Evolutionary conservation across 345 rosid species (phyloP).

Genomic region (Nasturtium officinale): DNA sequence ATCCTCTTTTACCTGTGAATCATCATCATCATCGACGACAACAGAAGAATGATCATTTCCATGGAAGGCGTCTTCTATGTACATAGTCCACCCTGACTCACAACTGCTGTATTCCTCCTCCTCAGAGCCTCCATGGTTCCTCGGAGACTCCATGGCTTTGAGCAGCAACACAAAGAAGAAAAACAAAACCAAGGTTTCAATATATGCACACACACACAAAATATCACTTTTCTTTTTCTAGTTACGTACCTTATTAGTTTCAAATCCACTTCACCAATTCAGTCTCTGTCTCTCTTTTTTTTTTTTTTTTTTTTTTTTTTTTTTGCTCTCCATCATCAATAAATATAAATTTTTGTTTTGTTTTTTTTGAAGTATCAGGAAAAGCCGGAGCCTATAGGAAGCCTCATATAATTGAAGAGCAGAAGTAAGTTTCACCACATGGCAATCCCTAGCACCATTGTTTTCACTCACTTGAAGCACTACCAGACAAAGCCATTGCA

Average conservation of each 20-base stretch:
- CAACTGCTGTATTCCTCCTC: slow-evolving; percentile 50
- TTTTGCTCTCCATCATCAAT: slow-evolving; percentile 44
- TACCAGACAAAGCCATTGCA: slow-evolving; percentile 57
- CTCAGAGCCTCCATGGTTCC: slow-evolving; percentile 40
- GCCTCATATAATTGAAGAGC: slow-evolving; percentile 51
- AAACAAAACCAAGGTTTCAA: slow-evolving; percentile 13
- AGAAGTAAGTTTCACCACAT: slow-evolving; percentile 49
- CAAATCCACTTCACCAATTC: slow-evolving; percentile 33
- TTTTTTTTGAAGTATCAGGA: slow-evolving; percentile 29
- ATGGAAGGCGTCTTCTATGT: slow-evolving; percentile 53
- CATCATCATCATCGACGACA: slow-evolving; percentile 32
- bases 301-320: slow-evolving; percentile 9
- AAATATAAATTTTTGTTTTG: slow-evolving; percentile 18
- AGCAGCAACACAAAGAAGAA: slow-evolving; percentile 27
- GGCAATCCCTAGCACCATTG: slow-evolving; percentile 50
- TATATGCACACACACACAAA: neutral
- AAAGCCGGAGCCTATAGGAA: slow-evolving; percentile 44
- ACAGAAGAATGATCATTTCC: slow-evolving; percentile 37
- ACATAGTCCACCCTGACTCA: slow-evolving; percentile 73
- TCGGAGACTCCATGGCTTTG: slow-evolving; percentile 54
- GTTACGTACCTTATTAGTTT: slow-evolving; percentile 29
- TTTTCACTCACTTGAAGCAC: slow-evolving; percentile 51
- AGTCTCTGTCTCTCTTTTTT: slow-evolving; percentile 38
- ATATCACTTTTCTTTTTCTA: slow-evolving; percentile 15
- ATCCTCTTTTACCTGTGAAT: slow-evolving; percentile 26